Conservation (phyloP, 768 basidiomycete species). For the Amanita pallidorosea region DNA sequence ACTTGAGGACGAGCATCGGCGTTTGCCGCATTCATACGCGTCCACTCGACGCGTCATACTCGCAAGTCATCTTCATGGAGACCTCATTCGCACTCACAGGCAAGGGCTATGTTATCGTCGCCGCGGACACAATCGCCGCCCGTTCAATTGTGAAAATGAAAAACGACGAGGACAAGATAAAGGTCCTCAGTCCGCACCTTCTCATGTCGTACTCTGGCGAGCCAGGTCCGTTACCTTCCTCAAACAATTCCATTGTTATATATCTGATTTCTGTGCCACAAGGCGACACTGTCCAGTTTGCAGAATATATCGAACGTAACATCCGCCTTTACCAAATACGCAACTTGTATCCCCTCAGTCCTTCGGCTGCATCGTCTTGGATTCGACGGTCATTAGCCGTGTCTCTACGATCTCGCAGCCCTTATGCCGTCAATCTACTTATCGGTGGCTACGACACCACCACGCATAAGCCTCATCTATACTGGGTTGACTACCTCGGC, state of each 20-base stretch:
- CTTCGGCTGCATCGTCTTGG: conserved; percentile 90
- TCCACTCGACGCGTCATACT: conserved; percentile 4
- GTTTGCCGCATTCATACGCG: conserved; percentile 4
- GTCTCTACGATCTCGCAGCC: conserved; percentile 76
- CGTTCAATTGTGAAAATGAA: conserved; percentile 98
- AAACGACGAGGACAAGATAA: conserved; percentile 93
- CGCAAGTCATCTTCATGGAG: conserved; percentile 46
- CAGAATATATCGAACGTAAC: conserved; percentile 94
- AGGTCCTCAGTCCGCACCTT: conserved; percentile 79
- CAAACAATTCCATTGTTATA: neutral
- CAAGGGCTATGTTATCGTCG: conserved; percentile 88
- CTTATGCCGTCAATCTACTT: conserved; percentile 88
- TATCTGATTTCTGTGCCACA: conserved; percentile 1
- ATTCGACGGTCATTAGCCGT: conserved; percentile 85
- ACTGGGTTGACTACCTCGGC: conserved; percentile 96
- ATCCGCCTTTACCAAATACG: conserved; percentile 94
- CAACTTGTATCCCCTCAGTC: conserved; percentile 81
- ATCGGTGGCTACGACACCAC: conserved; percentile 88
- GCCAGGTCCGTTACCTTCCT: conserved; percentile 48
- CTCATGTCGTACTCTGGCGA: conserved; percentile 95
- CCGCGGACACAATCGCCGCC: conserved; percentile 81
- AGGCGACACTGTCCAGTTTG: conserved; percentile 96
- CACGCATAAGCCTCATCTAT: conserved; percentile 60
- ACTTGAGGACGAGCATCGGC: conserved; percentile 14
- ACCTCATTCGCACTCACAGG: conserved; percentile 86